A percentile compares a stretch with the other conserved stretches of the same genome.
Evolutionary conservation across 257 asterid species (phyloP).

Genomic region (Rehmannia glutinosa): DNA sequence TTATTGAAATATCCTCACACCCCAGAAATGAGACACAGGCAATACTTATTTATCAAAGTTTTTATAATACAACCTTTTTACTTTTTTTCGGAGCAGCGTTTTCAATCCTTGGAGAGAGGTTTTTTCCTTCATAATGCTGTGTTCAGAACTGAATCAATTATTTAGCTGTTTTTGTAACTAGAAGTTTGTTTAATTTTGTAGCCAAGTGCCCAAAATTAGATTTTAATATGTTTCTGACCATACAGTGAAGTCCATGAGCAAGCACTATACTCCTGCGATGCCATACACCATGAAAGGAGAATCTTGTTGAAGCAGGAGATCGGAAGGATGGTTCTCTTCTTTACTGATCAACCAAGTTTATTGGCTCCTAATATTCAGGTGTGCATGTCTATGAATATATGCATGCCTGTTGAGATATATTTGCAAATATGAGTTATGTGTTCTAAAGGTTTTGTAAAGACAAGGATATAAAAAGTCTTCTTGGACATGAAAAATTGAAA

Average conservation of each 20-base stretch:
- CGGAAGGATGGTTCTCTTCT: slow-evolving; percentile 96
- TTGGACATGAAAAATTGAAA: not conserved
- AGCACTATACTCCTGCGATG: slow-evolving; percentile 79
- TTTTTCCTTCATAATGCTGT: not conserved
- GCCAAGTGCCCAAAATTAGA: slow-evolving; percentile 16
- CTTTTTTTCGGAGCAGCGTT: not conserved
- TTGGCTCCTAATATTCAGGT: slow-evolving; percentile 99
- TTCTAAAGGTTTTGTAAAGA: not conserved
- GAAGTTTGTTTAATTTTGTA: slow-evolving; percentile 7
- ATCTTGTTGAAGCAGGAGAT: slow-evolving; percentile 93
- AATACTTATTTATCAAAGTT: not conserved
- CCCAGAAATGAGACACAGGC: not conserved
- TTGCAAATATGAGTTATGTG: not conserved
- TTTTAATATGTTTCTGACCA: slow-evolving; percentile 22
- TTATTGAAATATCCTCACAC: slow-evolving; percentile 13
- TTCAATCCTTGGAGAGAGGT: not conserved
- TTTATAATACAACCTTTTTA: not conserved
- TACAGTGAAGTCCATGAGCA: slow-evolving; percentile 96
- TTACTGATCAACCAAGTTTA: slow-evolving; percentile 96
- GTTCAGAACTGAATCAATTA: slow-evolving; percentile 5
- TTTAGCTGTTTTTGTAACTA: slow-evolving; percentile 15
- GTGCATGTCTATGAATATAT: slow-evolving; percentile 1
- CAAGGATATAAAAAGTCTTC: not conserved
- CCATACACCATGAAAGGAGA: slow-evolving; percentile 89
- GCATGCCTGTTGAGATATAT: not conserved